Conservation (phyloP, 2,329 filamentous ascomycete species). For the Orbilia quercus region DNA sequence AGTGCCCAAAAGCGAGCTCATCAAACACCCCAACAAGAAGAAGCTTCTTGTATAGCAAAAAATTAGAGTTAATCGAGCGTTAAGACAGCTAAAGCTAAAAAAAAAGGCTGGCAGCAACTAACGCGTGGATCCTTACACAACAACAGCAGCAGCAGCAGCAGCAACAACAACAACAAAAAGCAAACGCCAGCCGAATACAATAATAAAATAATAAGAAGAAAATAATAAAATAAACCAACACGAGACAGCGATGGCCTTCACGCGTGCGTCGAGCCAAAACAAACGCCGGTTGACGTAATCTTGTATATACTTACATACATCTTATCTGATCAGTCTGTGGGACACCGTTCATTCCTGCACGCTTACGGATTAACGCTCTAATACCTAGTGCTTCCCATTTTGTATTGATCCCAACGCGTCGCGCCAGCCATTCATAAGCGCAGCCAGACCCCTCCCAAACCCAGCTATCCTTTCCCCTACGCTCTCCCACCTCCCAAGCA, state of each 20-base stretch:
- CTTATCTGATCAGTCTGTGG: too few relatives aligned
- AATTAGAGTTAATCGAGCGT: too few relatives aligned
- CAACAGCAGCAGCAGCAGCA: constrained; percentile 23
- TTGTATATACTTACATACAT: too few relatives aligned
- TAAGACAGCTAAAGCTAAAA: neutral
- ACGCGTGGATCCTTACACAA: constrained; percentile 30
- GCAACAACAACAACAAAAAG: constrained; percentile 18
- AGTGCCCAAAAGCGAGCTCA: constrained; percentile 24
- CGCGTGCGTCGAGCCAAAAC: too few relatives aligned
- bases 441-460: constrained; percentile 19
- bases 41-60: too few relatives aligned
- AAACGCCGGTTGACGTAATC: too few relatives aligned
- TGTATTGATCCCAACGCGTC: constrained; percentile 55
- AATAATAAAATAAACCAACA: too few relatives aligned
- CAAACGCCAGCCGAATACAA: constrained; percentile 26
- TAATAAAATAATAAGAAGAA: neutral
- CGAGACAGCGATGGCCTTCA: too few relatives aligned
- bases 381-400: constrained; percentile 27
- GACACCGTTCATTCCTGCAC: too few relatives aligned
- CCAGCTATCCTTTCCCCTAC: too few relatives aligned
- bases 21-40: constrained; percentile 46
- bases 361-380: too few relatives aligned
- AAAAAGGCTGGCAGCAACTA: neutral
- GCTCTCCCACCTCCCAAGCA: too few relatives aligned
- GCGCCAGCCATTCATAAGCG: constrained; percentile 45